Percentiles rank a stretch among this genome's conserved stretches.
Conservation (phyloP, 305 asterid species). For the Fraxinus floribunda region DNA sequence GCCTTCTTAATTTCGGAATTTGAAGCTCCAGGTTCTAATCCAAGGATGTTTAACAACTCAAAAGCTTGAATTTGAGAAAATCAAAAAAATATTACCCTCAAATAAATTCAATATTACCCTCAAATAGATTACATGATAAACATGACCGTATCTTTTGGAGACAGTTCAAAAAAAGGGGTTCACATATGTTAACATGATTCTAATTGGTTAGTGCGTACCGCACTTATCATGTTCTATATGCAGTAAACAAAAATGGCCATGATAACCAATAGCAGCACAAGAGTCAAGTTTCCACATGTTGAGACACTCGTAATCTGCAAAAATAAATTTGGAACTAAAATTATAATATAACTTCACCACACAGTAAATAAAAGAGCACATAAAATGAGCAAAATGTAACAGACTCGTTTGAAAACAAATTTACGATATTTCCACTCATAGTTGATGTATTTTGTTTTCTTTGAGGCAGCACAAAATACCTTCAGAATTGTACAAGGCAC, state of each 20-base stretch:
- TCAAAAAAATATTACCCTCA: neutral
- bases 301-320: slow-evolving; percentile 56
- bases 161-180: neutral
- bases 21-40: slow-evolving; percentile 47
- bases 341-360: neutral
- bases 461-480: neutral
- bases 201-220: slow-evolving; percentile 39
- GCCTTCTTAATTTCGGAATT: slow-evolving; percentile 54
- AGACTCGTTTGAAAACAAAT: neutral
- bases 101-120: neutral
- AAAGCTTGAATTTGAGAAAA: slow-evolving; percentile 34
- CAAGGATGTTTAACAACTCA: slow-evolving; percentile 49
- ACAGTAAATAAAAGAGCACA: neutral
- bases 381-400: neutral
- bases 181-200: neutral
- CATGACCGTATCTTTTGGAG: neutral
- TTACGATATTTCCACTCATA: neutral
- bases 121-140: neutral
- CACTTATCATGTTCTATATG: slow-evolving; percentile 60
- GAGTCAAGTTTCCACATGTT: slow-evolving; percentile 63
- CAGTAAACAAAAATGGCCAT: slow-evolving; percentile 52
- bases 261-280: slow-evolving; percentile 72
- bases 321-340: slow-evolving; percentile 10
- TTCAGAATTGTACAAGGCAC: slow-evolving; percentile 64
- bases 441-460: neutral